Evolutionary conservation across 2,329 filamentous ascomycete species (phyloP), one percentile per base, ranked within the genome.

Genomic region (Cordyceps sp.): DNA sequence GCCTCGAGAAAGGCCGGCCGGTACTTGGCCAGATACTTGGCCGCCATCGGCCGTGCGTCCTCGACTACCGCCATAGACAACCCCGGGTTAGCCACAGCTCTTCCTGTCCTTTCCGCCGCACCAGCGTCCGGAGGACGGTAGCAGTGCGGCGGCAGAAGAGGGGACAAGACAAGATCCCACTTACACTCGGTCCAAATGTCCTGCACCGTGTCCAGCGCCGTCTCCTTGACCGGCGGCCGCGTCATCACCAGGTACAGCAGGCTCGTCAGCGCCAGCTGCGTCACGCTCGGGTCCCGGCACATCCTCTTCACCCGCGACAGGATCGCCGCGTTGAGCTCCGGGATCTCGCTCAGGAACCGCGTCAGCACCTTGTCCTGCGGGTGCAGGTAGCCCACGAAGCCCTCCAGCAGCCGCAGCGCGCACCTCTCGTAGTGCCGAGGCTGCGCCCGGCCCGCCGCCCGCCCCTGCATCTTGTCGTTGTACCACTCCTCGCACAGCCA

Each of bases 401-500:
- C 81, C 47, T 94, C 85, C 14, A 98, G 64, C n/a, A 96, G 64
- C 37, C 76, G 78, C 38, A 86, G 55, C 3, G 75, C 73, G 69
- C 81, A 92, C 46, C 73, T 73, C 37, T 84, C 74, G 53, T 93
- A 94, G 51, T 90, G 71, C 22, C 67, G 48, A 4, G 69, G 62
- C 7, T 66, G 64, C 26, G 65, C 60, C n/a, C n/a, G n/a, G 10
- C 51, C 50, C 22, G 52, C 53, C n/a, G 48, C 47, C 33, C 53
- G 61, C 35, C 47, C 58, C 37, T 51, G 57, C 40, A 59, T 56
- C 52, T 54, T 74, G 51, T 96, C 88, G 45, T 86, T 92, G 54
- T 93, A 96, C 88, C 90, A 98, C 56, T 98, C 90, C 53, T 98
- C 90, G 44, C 79, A 93, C 13, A 98, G 66, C 90, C 90, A 98